Evolutionary conservation across 2,329 filamentous ascomycete species (phyloP).

Genomic region (Monosporascus sp.): DNA sequence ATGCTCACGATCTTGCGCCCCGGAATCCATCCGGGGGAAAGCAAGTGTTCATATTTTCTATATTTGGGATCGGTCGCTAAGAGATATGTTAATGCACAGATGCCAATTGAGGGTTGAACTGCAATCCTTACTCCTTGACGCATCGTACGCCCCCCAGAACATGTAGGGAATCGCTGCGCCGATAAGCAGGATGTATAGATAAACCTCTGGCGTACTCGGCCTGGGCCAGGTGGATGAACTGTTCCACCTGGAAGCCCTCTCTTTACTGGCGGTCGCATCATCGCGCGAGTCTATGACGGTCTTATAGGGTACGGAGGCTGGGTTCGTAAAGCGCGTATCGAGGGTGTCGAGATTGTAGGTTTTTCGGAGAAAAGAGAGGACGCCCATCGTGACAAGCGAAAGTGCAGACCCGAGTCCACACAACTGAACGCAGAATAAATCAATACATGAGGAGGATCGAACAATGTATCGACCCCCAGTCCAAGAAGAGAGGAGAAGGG

Average conservation of each 20-base stretch:
- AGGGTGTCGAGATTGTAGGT: slow-evolving; percentile 64
- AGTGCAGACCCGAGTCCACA: too few species aligned
- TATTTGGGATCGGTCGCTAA: slow-evolving; percentile 79
- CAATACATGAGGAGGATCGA: too few species aligned
- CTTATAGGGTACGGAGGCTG: slow-evolving; percentile 64
- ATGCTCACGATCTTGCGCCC: slow-evolving; percentile 76
- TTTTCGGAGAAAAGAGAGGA: slow-evolving; percentile 29
- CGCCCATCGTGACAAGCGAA: slow-evolving; percentile 31
- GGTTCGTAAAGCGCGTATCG: slow-evolving; percentile 60
- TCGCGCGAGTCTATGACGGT: slow-evolving; percentile 47
- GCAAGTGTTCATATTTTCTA: slow-evolving; percentile 61
- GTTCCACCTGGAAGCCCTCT: slow-evolving; percentile 38
- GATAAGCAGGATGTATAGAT: slow-evolving; percentile 71
- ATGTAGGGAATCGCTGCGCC: slow-evolving; percentile 68
- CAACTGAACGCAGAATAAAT: too few species aligned
- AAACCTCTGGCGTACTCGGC: slow-evolving; percentile 79
- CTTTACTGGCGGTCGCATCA: slow-evolving; percentile 36
- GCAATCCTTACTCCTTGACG: slow-evolving; percentile 64
- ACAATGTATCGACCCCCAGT: too few species aligned
- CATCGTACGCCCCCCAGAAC: slow-evolving; percentile 84
- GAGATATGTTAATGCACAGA: slow-evolving; percentile 11
- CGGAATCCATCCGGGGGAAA: slow-evolving; percentile 84
- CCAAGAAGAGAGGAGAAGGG: too few species aligned
- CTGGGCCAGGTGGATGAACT: slow-evolving; percentile 34
- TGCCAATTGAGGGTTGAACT: not conserved